Evolutionary conservation across 495 filamentous ascomycete species (phyloP).

Genomic region (Neurospora intermedia): DNA sequence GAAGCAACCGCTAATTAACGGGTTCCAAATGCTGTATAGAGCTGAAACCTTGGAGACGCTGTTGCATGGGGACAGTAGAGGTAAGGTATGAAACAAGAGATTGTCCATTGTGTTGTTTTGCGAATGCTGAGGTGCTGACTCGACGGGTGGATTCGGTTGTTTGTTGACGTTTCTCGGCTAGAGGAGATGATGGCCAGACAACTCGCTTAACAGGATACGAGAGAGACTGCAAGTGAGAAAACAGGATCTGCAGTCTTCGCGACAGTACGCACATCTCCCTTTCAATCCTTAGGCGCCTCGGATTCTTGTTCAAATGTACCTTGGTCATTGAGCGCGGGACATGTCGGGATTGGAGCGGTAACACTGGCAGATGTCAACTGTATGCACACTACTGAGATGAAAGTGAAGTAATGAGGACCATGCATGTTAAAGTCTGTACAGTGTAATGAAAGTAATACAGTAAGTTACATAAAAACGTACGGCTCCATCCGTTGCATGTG

Average conservation of each 20-base stretch:
- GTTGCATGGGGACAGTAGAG: not conserved
- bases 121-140: no score
- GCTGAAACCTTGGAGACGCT: not conserved
- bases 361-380: not conserved
- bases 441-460: rapidly evolving
- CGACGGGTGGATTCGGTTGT: not conserved
- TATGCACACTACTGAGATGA: not conserved
- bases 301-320: not conserved
- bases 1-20: not conserved
- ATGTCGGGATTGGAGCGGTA: not conserved
- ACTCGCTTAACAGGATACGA: not conserved
- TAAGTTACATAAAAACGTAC: not conserved
- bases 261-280: not conserved
- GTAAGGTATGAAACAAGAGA: not conserved
- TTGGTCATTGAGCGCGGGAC: not conserved
- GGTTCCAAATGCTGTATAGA: not conserved
- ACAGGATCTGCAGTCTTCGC: not conserved
- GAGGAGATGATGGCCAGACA: not conserved
- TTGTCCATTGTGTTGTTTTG: not conserved
- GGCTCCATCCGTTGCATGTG: not conserved
- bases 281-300: not conserved
- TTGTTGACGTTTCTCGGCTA: not conserved
- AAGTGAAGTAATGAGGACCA: not conserved
- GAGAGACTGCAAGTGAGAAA: not conserved
- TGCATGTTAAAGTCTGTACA: not conserved